Evolutionary conservation across 2,329 filamentous ascomycete genomes (phyloP).

Genomic region (Venturia oleaginea): DNA sequence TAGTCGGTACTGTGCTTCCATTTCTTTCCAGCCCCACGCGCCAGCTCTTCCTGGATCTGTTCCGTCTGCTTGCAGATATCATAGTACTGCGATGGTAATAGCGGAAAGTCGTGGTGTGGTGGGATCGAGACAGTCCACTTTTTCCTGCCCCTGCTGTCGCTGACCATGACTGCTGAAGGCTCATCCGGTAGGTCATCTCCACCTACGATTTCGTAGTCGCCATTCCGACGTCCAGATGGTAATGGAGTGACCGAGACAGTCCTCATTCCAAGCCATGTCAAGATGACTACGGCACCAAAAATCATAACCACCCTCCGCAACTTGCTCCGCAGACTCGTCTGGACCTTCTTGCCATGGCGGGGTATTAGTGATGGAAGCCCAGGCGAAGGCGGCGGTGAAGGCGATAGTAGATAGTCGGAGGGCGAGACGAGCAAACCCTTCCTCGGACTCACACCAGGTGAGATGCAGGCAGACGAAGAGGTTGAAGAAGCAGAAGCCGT

Average conservation of each 20-base stretch:
- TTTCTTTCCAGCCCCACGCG: conserved; percentile 23
- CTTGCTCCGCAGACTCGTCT: conserved; percentile 48
- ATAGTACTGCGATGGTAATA: conserved; percentile 55
- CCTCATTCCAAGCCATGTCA: conserved; percentile 43
- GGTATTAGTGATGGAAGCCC: conserved; percentile 60
- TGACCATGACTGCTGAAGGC: conserved; percentile 62
- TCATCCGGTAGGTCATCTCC: conserved; percentile 59
- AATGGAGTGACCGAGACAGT: conserved; percentile 23
- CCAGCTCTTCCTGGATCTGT: conserved; percentile 49
- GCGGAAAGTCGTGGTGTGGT: conserved; percentile 54
- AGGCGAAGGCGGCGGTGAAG: conserved; percentile 58
- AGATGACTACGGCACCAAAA: conserved; percentile 39
- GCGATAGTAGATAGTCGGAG: background rate
- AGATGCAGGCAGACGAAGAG: conserved; percentile 1
- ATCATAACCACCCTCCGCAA: conserved; percentile 49
- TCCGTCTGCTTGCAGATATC: conserved; percentile 60
- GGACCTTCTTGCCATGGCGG: conserved; percentile 53
- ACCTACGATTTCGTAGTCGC: conserved; percentile 58
- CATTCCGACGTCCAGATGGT: conserved; percentile 24
- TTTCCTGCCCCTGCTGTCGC: conserved; percentile 49
- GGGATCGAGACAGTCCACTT: conserved; percentile 77
- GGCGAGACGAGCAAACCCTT: conserved; percentile 8
- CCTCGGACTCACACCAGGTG: conserved; percentile 10
- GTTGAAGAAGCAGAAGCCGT: conserved; percentile 11
- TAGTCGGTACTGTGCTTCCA: conserved; percentile 43